Base-by-base conservation (phyloP, 2,329 filamentous ascomycete species). In the Pseudocercospora fijiensis region DNA sequence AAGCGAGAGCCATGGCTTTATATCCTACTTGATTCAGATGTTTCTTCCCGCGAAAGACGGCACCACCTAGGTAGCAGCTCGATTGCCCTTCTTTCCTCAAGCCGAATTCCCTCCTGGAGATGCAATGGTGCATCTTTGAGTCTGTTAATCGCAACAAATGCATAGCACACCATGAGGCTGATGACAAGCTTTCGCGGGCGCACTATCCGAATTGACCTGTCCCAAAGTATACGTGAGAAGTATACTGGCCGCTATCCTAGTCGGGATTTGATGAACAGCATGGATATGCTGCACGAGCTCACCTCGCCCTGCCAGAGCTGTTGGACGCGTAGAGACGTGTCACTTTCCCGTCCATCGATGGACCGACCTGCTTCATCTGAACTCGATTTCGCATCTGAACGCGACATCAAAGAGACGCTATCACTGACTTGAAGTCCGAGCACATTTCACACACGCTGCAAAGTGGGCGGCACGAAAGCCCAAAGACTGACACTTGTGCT, bases 271-370 rank as follows among this genome's bases (percentile, higher is more conserved):
- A 53, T 53, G 49, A 53, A n/a, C 49, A 26, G 11, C 26, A 53
- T 53, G 49, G 49, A 28, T 26, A 26, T 8, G 24, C 45, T 49
- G 45, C 45, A 49, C 24, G 45, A 27, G 24, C 49, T 53, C 22
- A 53, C 22, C 49, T 53, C 49, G 18, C 49, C 49, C 26, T 53
- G 26, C 49, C 49, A 27, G 16, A 53, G 49, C 49, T 53, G 22
- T 26, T 27, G 22, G 26, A 53, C 49, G 49, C 49, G 49, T 53
- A 24, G 49, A 8, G 16, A 26, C 49, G 49, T 53, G 49, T 30
- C 49, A 28, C 26, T 53, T 26, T 53, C 49, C 49, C 49, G 26
- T 53, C 9, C 11, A 26, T 28, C 24, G 20, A 49, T 22, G 43
- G 13, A 7, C n/a, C 43, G 43, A 47, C 18, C 43, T 10, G 43